A percentile compares a stretch with the other conserved stretches of the same genome.
Conservation (phyloP, 2,329 filamentous ascomycete genomes). For the Botryotinia globosa region DNA sequence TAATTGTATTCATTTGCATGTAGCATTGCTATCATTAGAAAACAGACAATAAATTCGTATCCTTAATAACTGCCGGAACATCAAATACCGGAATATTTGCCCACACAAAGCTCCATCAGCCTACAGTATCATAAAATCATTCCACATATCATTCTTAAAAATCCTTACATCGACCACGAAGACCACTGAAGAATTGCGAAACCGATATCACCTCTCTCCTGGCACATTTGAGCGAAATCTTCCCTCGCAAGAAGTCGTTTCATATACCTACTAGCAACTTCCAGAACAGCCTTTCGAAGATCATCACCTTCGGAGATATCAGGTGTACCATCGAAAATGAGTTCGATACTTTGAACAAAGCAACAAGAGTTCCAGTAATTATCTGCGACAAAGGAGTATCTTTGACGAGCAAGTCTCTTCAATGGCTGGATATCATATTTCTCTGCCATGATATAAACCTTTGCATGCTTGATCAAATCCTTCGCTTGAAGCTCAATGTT, state of each 20-base stretch:
- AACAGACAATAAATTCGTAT: not conserved
- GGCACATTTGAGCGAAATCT: conserved; percentile 22
- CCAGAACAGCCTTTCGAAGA: conserved; percentile 13
- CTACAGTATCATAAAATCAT: not conserved
- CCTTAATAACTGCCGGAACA: not conserved
- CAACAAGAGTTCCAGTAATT: conserved; percentile 12
- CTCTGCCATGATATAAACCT: conserved; percentile 24
- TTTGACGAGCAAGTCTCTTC: conserved; percentile 20
- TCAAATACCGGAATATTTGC: too few species aligned
- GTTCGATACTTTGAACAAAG: conserved; percentile 19
- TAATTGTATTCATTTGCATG: not conserved
- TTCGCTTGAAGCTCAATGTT: not conserved
- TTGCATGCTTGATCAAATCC: conserved; percentile 19
- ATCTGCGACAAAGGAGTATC: conserved; percentile 3
- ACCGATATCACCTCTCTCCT: conserved; percentile 21
- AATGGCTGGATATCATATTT: conserved; percentile 25
- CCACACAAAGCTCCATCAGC: not conserved
- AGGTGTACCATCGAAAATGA: conserved; percentile 24
- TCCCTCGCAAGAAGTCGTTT: conserved; percentile 9
- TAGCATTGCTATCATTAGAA: not conserved
- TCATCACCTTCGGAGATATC: conserved; percentile 4
- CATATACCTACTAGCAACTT: conserved; percentile 6
- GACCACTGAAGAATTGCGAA: conserved; percentile 14
- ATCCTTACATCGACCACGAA: not conserved
- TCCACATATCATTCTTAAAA: not conserved